Evolutionary conservation across 139 green algal species (phyloP), one percentile per base, ranked within the genome.

Genomic region (Trebouxia sp.): DNA sequence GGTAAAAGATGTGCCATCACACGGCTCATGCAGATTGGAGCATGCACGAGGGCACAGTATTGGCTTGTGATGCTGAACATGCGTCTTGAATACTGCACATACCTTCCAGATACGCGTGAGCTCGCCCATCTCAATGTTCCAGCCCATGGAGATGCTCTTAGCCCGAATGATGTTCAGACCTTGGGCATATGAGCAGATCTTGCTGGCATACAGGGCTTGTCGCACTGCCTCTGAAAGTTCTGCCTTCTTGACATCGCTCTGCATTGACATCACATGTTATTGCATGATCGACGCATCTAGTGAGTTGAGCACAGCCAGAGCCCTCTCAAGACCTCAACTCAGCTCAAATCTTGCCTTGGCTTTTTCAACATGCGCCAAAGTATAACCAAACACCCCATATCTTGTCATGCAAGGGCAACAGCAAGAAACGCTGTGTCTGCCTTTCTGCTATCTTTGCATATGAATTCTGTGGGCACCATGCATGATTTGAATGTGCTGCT

Each of bases 161-260:
- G 96, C 93, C 42, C 92, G 85, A 87, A 99, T 99, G 85, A 99
- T 94, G 89, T 99, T 99, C 91, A 99, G 96, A 82, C 97, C 97
- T 90, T 99, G 94, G 6, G 96, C 94, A 83, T 99, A 99, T 45
- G 80, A 92, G 91, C 92, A 97, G 84, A 99, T 94, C 91, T 99
- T 98, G 84, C 88, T 87, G 41, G 93, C 94, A 82, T 97, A 98
- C 77, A 98, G 90, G 42, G 94, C 92, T 14, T 88, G 78, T n/a
- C 82, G 55, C 37, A 99, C 97, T 65, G 97, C 93, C 1, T 88
- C 85, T 1, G 98, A 81, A 50, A 99, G 91, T 89, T 94, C 83
- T 43, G 81, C 51, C 92, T 99, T 99, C 89, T 98, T 93, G 12
- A 96, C 85, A 28, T 82, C 86, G 12, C 82, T 45, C 58, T 80